Base-by-base conservation (phyloP, 345 rosid species). In the Noccaea bulbosa region DNA sequence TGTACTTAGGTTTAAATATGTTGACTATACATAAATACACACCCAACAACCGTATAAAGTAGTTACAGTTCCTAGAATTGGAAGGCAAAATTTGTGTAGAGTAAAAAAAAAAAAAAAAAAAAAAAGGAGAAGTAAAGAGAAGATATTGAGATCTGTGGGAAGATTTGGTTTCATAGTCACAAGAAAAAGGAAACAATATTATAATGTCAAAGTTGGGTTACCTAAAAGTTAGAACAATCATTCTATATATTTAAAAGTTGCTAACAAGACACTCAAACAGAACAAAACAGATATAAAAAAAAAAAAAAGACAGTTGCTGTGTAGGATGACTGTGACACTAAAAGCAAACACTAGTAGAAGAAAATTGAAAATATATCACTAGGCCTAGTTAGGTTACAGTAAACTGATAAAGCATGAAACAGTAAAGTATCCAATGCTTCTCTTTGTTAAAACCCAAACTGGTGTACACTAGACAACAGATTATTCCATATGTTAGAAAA, bases 141-240 rank as follows among this genome's bases (percentile, higher is more conserved):
- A 37, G 51, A 62, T 68, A 50, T 1, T 62, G 60, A 75, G 79
- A 69, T 76, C 60, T 56, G 35, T 20, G 53, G 50, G 53, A 76
- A 75, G 79, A 69, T 76, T 69, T 76, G 71, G 14, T 76, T 69
- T 57, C 65, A 55, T n/a, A 32, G 40, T 37, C 34, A 47, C 70
- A 69, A 55, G 47, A 69, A 69, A 75, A 69, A 63, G 40, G n/a
- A 69, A 69, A 53, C 20, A 32, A 63, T 76, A 76, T 62, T n/a
- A 69, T 62, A 62, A 39, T 54, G 60, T 75, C 75, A 75, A 75
- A 69, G 70, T 75, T 69, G 75, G 79, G 34, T 62, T 39, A 69
- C 79, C 79, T 69, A 75, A 75, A 69, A 75, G 53, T 62, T 75
- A 75, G 52, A 66, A 74, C 54, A 66, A 67, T 73, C 70, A 61